Base-by-base conservation (phyloP, 345 rosid species). In the Corchorus olitorius region DNA sequence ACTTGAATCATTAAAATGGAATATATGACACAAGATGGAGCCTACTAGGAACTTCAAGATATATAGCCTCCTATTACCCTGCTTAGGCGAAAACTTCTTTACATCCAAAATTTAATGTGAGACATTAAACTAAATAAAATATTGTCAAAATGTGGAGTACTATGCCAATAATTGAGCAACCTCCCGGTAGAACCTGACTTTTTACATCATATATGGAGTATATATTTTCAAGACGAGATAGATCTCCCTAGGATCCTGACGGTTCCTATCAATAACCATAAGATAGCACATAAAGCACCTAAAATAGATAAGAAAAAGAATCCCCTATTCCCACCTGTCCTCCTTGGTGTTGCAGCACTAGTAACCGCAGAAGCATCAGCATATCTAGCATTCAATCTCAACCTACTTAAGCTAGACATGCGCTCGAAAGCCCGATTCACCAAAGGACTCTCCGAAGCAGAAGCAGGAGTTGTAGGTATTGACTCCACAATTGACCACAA, bases 401-500 rank as follows among this genome's bases (percentile, higher is more conserved):
- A 41, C 81, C 86, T 84, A 68, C 97, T 85, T 74, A 84, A 83
- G 85, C 93, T 95, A 55, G 98, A 86, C 87, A 89, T 87, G 49
- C 93, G 85, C 84, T 81, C 90, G 1, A 90, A 72, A 65, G 94
- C 93, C 34, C 86, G 86, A 65, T 85, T 91, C 16, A 88, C 91
- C 59, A 93, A 79, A 17, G 92, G 88, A 53, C 0, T 86, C 88
- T 95, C 98, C 1, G 94, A 72, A 43, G 99, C 99, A 37, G 89
- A 87, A 33, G 98, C 99, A 2, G 99, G 99, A 55, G 84, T 83
- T 4, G 97, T 70, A 33, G 98, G 99, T 79, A 95, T 90, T 1
- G 98, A 89, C 64, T 95, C 99, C 75, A 95, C 88, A 78, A 90
- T 88, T 16, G 81, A 20, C 98, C 98, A 93, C 78, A 95, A 2